Evolutionary conservation across 2,329 filamentous ascomycete genomes (phyloP).

Genomic region (Diplocarpon mali): DNA sequence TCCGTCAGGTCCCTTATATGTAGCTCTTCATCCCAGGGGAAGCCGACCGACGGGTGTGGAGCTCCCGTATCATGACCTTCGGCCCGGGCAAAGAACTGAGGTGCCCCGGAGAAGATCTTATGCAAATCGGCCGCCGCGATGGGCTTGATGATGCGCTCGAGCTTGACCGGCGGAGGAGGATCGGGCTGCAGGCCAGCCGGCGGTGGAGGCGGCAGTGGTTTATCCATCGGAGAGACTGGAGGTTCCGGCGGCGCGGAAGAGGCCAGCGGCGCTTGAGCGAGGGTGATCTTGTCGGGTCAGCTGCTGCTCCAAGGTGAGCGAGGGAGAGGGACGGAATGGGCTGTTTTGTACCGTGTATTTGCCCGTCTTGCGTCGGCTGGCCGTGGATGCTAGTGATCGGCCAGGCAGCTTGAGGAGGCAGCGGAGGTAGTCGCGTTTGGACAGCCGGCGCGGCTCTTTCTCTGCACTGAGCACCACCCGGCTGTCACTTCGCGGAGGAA

Average conservation of each 20-base stretch:
- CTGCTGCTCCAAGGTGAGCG: too few relatives aligned
- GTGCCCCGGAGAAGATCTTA: constrained; percentile 65
- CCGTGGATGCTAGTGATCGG: constrained; percentile 8
- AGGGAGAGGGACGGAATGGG: too few relatives aligned
- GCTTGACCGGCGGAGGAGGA: constrained; percentile 36
- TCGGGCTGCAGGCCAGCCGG: too few relatives aligned
- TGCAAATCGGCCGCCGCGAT: constrained; percentile 50
- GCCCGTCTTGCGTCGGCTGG: constrained; percentile 13
- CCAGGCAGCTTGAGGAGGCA: constrained; percentile 24
- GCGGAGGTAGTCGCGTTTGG: constrained; percentile 27
- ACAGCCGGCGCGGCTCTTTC: constrained; percentile 23
- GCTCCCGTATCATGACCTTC: constrained; percentile 49
- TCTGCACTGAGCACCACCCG: constrained; percentile 10
- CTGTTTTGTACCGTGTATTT: constrained; percentile 11
- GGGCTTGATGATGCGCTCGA: constrained; percentile 48
- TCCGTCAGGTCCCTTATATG: constrained; percentile 53
- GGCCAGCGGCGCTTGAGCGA: not conserved
- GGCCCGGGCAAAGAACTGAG: constrained; percentile 55
- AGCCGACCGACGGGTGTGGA: constrained; percentile 52
- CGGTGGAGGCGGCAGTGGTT: constrained; percentile 40
- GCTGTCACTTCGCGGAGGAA: constrained; percentile 8
- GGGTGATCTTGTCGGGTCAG: not conserved
- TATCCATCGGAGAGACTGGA: constrained; percentile 30
- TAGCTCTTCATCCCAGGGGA: constrained; percentile 54
- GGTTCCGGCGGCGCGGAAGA: constrained; percentile 8